Base-by-base conservation (phyloP, 108 stramenopile species). In the Cyclotella cryptica region DNA sequence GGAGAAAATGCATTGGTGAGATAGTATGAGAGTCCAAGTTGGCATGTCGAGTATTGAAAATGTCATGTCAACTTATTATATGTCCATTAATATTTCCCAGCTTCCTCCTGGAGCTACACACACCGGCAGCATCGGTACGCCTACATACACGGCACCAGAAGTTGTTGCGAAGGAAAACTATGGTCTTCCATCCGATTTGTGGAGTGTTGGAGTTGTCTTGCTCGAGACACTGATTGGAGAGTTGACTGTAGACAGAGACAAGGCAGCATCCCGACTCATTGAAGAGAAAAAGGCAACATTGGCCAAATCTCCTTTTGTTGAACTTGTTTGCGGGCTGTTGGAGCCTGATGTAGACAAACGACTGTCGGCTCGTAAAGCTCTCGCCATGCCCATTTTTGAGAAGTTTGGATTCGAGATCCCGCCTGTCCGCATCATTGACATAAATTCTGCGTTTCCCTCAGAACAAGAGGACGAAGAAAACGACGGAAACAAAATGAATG, bases 181-280 rank as follows among this genome's bases (percentile, higher is more conserved):
- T 69, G 89, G 91, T 13, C 67, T 91, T n/a, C 68, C 79, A 66
- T 85, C 87, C 12, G 93, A 95, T 60, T 44, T 92, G 21, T 95
- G 90, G 90, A 92, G 91, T 78, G 90, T 92, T 29, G 93, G 93
- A 11, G 93, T 95, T 52, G 86, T 92, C 22, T 61, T 95, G n/a
- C 75, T 95, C 47, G 93, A 95, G 68, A 62, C 73, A 27, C 30
- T 95, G 24, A 67, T 90, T 44, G 79, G 79, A 62, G 86, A 87
- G 27, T 75, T 89, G 42, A 69, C 63, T 21, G 65, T 91, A 17
- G 84, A 88, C 42, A 95, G 89, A 78, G 89, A 91, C 51, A 90
- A 87, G 67, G 83, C 79, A 47, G 91, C 91, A 14, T 49, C 78
- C 39, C 24, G 67, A 61, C 49, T 88, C 15, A 91, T 95, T 72